Evolutionary conservation across 768 basidiomycete species (phyloP).

Genomic region (Termitomyces sp.): DNA sequence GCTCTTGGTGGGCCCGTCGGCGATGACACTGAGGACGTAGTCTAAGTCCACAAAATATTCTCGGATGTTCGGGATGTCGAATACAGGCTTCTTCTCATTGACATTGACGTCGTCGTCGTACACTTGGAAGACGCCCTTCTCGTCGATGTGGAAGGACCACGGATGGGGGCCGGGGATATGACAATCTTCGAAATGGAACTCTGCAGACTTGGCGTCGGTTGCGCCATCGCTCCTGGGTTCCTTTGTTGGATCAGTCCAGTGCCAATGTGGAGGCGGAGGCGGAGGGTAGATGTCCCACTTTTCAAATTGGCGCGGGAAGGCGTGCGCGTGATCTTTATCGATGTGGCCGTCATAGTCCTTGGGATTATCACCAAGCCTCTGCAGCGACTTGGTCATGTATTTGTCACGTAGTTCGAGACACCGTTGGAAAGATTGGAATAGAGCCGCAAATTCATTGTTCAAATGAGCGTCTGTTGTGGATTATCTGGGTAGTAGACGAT

Average conservation of each 20-base stretch:
- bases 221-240: conserved; percentile 36
- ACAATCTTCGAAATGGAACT: neutral
- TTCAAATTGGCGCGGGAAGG: conserved; percentile 42
- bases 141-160: conserved; percentile 71
- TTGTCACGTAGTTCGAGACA: conserved; percentile 94
- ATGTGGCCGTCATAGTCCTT: conserved; percentile 80
- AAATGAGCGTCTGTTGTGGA: conserved; percentile 23
- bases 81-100: conserved; percentile 47
- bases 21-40: conserved; percentile 82
- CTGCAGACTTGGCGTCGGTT: conserved; percentile 8
- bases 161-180: conserved; percentile 41
- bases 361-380: conserved; percentile 93
- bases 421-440: conserved; percentile 70
- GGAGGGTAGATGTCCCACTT: conserved; percentile 89
- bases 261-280: conserved; percentile 96
- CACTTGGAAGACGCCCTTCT: conserved; percentile 88
- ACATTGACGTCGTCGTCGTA: conserved; percentile 37
- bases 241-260: conserved; percentile 57
- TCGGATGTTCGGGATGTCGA: conserved; percentile 76
- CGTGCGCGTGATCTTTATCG: conserved; percentile 49
- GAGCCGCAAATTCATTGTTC: conserved; percentile 41
- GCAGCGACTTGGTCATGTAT: conserved; percentile 83
- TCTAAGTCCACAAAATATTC: conserved; percentile 98
- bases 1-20: conserved; percentile 94
- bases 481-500: neutral